Conservation (phyloP, 2,329 filamentous ascomycete species). For the Xylaria sp. region DNA sequence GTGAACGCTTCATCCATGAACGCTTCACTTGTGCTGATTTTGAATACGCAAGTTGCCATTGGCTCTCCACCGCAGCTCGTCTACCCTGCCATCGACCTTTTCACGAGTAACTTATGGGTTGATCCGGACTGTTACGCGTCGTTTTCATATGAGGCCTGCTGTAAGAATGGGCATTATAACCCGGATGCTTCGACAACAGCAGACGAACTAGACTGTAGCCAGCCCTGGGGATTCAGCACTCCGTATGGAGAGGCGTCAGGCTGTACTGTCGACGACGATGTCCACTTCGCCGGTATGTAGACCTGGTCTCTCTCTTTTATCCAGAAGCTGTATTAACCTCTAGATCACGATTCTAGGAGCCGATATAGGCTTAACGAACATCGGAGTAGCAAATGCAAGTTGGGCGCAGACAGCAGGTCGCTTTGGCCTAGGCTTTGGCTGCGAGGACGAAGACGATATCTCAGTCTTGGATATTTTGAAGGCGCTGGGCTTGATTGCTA, state of each 20-base stretch:
- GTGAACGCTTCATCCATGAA: conserved; percentile 2
- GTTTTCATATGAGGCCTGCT: conserved; percentile 26
- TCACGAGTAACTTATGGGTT: conserved; percentile 37
- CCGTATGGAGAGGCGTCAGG: conserved; percentile 31
- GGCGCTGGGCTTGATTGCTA: conserved; percentile 27
- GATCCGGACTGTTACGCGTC: conserved; percentile 36
- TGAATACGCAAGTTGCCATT: conserved; percentile 29
- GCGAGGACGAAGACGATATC: conserved; percentile 1
- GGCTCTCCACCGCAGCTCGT: conserved; percentile 37
- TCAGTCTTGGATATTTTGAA: conserved; percentile 35
- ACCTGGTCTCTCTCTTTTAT: background rate
- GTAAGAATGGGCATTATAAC: conserved; percentile 33
- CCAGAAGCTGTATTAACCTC: background rate
- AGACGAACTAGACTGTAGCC: conserved; percentile 14
- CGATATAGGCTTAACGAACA: conserved; percentile 16
- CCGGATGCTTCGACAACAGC: conserved; percentile 31
- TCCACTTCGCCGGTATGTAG: conserved; percentile 35
- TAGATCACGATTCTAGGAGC: conserved; percentile 7
- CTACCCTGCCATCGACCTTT: conserved; percentile 36
- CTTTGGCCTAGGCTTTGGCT: conserved; percentile 40
- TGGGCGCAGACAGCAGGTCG: conserved; percentile 32
- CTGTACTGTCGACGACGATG: conserved; percentile 33
- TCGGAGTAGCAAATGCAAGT: conserved; percentile 38
- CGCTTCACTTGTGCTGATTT: conserved; percentile 11
- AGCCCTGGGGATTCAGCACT: conserved; percentile 27